Conservation (phyloP, 352 stramenopile genomes). For the Globisporangium mamillatum region DNA sequence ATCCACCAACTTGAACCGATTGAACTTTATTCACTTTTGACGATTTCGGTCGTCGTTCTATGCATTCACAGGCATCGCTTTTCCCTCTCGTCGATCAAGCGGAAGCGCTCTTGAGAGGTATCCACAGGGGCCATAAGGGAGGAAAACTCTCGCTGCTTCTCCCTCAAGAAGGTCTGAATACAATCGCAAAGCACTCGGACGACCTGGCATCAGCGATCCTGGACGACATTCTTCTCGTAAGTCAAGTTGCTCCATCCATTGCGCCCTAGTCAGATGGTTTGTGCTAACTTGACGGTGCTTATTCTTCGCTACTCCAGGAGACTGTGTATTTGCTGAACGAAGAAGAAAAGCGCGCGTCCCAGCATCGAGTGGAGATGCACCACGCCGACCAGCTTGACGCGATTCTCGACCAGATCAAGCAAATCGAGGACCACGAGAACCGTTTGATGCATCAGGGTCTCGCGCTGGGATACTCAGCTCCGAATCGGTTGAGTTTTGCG, state of each 20-base stretch:
- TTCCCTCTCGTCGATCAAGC: slow-evolving; percentile 57
- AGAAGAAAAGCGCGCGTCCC: slow-evolving; percentile 37
- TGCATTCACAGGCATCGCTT: slow-evolving; percentile 29
- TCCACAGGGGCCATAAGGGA: slow-evolving; percentile 30
- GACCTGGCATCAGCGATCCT: slow-evolving; percentile 51
- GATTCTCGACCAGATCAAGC: slow-evolving; percentile 45
- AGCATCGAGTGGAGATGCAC: slow-evolving; percentile 21
- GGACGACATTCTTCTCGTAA: slow-evolving; percentile 62
- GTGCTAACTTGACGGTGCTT: not conserved
- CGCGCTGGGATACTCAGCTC: slow-evolving; percentile 21
- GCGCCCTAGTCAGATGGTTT: not conserved
- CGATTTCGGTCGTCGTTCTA: not conserved
- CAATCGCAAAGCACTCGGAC: slow-evolving; percentile 49
- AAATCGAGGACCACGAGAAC: slow-evolving; percentile 45
- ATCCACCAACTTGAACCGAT: not conserved
- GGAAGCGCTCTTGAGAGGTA: slow-evolving; percentile 37
- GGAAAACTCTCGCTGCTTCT: slow-evolving; percentile 46
- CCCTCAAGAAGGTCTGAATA: slow-evolving; percentile 29
- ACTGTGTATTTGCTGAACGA: slow-evolving; percentile 57
- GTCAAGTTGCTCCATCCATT: not conserved
- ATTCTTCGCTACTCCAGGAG: slow-evolving; percentile 29
- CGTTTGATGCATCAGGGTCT: slow-evolving; percentile 37
- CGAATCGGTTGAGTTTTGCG: slow-evolving; percentile 14
- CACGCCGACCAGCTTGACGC: slow-evolving; percentile 41
- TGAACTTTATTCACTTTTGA: not conserved